Evolutionary conservation across 2,329 filamentous ascomycete genomes (phyloP), one percentile per base, ranked within the genome.

Genomic region (Ceratocystis diversiconidia): DNA sequence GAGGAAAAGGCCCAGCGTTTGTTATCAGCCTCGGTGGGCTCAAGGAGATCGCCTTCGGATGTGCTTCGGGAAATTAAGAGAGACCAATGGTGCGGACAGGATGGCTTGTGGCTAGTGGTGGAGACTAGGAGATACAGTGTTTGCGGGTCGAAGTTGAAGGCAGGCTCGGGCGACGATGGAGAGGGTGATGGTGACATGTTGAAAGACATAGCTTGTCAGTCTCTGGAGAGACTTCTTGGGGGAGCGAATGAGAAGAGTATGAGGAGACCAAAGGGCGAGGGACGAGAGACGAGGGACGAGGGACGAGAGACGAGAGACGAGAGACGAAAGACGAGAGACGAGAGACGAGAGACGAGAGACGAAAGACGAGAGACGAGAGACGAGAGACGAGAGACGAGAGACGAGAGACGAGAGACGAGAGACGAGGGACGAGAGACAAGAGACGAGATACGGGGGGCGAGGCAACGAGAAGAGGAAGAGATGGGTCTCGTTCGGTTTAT

Each of bases 121-220:
- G 62, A 55, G n/a, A 64, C 62, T 4, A 64, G 50, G 30, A 64
- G 48, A 19, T 64, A 64, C 48, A 64, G 22, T 17, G 36, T 57
- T 43, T 50, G 62, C 32, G 62, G 62, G n/a, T 64, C 62, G n/a
- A 64, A 55, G 17, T 64, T 64, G 62, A 55, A 55, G 30, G 30
- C 48, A 3, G 62, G 36, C n/a, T 48, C 22, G 17, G 32, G 19
- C 17, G 32, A 32, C 43, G 62, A 64, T 32, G 62, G 62, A 19
- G 62, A 44, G n/a, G 62, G 62, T n/a, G 62, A 50, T 43, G 62
- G 62, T 41, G 48, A 64, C 62, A 64, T 64, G 17, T 41, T 36
- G 48, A 15, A 28, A 5, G 22, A 32, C 62, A 64, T 64, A 17
- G n/a, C 36, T 62, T 44, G 10, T 12, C 10, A 15, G 36, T 15